Evolutionary conservation across 345 rosid genomes (phyloP).

Genomic region (Lenwebbia sp.): DNA sequence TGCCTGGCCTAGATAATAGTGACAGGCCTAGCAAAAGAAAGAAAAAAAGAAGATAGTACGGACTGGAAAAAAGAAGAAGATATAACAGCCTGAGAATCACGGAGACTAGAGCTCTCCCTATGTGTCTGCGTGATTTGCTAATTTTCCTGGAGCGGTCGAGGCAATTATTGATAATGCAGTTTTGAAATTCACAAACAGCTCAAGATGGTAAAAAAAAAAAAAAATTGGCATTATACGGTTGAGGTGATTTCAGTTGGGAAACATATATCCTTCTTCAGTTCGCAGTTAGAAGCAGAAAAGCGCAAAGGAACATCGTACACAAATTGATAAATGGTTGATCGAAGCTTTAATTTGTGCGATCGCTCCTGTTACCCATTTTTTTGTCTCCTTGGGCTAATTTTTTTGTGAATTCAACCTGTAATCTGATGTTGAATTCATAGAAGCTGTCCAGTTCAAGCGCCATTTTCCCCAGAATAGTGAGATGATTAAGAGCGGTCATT

Average conservation of each 20-base stretch:
- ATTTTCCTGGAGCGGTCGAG: background rate
- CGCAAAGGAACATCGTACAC: background rate
- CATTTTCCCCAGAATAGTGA: background rate
- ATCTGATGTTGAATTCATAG: background rate
- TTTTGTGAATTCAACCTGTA: background rate
- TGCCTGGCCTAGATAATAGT: constrained; percentile 19
- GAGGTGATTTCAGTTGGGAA: background rate
- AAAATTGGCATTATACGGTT: background rate
- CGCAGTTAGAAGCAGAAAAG: background rate
- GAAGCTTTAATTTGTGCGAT: background rate
- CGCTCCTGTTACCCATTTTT: background rate
- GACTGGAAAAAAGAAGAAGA: background rate
- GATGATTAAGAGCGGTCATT: background rate
- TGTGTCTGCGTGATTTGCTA: background rate
- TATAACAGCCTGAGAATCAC: background rate
- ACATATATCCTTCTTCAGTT: background rate
- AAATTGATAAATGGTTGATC: background rate
- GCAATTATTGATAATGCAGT: background rate
- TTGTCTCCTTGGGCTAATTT: background rate
- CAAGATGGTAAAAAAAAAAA: background rate
- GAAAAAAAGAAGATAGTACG: background rate
- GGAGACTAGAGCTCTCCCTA: background rate
- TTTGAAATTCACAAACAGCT: background rate
- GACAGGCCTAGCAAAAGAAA: background rate
- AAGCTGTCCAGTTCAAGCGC: background rate